Evolutionary conservation across 2,329 filamentous ascomycete species (phyloP).

Genomic region (Exophiala spinifera): DNA sequence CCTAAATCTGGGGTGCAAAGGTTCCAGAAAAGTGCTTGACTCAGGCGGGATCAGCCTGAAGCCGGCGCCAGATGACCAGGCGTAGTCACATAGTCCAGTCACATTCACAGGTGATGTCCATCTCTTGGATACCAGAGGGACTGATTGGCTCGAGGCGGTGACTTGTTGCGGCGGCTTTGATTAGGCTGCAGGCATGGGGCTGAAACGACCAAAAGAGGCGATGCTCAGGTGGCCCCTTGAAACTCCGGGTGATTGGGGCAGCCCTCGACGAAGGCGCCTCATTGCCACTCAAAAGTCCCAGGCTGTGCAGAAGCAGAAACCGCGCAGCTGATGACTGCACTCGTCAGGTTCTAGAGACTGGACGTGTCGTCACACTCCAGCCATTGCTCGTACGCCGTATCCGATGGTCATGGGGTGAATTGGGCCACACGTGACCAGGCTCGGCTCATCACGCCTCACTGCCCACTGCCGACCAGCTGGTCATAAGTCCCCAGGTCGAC

Average conservation of each 20-base stretch:
- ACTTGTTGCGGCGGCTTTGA: neutral
- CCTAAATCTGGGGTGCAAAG: neutral
- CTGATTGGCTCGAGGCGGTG: neutral
- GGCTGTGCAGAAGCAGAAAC: neutral
- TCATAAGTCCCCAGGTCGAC: constrained; percentile 1
- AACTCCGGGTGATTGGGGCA: neutral
- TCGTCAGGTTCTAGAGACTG: neutral
- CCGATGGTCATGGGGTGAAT: neutral
- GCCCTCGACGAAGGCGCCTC: neutral
- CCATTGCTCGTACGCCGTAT: neutral
- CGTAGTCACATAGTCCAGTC: neutral
- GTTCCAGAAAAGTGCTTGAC: constrained; percentile 1
- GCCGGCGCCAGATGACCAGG: neutral
- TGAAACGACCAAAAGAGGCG: neutral
- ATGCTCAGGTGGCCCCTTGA: constrained; percentile 3
- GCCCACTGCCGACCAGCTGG: neutral
- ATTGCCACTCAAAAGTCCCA: neutral
- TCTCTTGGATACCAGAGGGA: neutral
- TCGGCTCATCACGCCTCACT: neutral
- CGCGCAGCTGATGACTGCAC: neutral
- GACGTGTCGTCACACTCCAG: neutral
- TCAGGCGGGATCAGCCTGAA: neutral
- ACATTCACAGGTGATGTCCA: neutral
- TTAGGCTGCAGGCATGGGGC: neutral
- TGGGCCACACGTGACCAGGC: neutral